Conservation (phyloP, 345 rosid species). For the Psidium guajava region DNA sequence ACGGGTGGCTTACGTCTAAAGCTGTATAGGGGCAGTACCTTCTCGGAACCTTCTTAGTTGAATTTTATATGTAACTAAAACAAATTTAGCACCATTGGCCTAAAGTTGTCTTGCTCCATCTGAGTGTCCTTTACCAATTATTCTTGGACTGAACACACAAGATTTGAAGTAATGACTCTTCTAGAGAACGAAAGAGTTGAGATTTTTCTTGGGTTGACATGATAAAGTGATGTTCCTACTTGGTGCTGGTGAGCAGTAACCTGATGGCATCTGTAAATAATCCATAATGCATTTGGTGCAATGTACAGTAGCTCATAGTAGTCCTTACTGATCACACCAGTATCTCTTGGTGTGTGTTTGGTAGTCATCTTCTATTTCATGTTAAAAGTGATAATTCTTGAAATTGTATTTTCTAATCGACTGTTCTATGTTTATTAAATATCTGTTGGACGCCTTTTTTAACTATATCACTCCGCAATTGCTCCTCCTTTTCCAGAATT, state of each 20-base stretch:
- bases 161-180: background rate
- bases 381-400: background rate
- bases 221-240: background rate
- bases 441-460: background rate
- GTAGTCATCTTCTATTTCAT: background rate
- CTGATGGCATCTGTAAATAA: background rate
- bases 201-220: background rate
- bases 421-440: background rate
- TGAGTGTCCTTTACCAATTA: background rate
- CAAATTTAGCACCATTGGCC: background rate
- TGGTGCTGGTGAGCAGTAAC: background rate
- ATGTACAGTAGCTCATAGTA: background rate
- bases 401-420: background rate
- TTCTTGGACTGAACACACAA: background rate
- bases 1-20: background rate
- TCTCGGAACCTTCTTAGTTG: background rate
- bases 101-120: background rate
- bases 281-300: background rate
- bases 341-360: background rate
- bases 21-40: background rate
- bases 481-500: slow-evolving; percentile 42
- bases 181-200: background rate
- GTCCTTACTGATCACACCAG: background rate
- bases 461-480: background rate
- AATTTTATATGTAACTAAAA: background rate